phyloP scores from a whole-genome alignment of 2,329 filamentous ascomycete genomes.

The Remersonia thermophila region DNA sequence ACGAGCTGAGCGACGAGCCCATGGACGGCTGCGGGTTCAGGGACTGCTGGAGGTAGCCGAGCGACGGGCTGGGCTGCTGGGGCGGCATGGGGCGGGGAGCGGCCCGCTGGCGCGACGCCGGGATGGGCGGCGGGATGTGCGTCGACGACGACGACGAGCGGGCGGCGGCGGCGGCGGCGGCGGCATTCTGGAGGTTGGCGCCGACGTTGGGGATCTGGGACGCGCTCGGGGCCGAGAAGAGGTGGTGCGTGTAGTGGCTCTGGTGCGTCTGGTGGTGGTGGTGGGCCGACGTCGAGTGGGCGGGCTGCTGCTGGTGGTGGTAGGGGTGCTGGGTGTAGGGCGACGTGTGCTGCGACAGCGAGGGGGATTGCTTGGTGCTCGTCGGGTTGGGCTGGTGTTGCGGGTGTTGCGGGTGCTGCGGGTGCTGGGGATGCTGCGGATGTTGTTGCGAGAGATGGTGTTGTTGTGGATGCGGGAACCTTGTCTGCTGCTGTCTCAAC shows the following conservation, averaged over 20 bases:
- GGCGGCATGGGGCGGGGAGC: not conserved
- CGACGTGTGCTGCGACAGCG: conserved; percentile 39
- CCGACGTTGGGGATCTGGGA: conserved; percentile 34
- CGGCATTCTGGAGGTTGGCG: conserved; percentile 35
- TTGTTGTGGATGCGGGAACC: conserved; percentile 7
- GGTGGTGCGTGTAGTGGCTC: conserved; percentile 37
- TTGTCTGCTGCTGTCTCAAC: conserved; percentile 30
- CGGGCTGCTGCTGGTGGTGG: conserved; percentile 30
- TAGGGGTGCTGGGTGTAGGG: conserved; percentile 37
- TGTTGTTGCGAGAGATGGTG: conserved; percentile 13
- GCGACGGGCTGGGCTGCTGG: conserved; percentile 20
- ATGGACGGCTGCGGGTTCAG: conserved; percentile 22
- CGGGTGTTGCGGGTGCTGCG: not conserved
- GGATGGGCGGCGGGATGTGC: conserved; percentile 33
- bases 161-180: conserved; percentile 26
- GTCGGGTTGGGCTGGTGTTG: not conserved
- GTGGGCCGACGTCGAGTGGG: conserved; percentile 38
- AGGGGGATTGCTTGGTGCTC: conserved; percentile 43
- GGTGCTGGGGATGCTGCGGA: not conserved
- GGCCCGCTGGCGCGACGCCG: not conserved
- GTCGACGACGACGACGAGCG: conserved; percentile 36
- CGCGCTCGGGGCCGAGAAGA: conserved; percentile 35
- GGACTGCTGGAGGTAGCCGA: conserved; percentile 25
- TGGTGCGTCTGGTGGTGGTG: conserved; percentile 37
- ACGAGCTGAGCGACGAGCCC: conserved; percentile 16